Evolutionary conservation across 345 rosid genomes (phyloP), one percentile per base, ranked within the genome.

Genomic region (Rhodamnia argentea): DNA sequence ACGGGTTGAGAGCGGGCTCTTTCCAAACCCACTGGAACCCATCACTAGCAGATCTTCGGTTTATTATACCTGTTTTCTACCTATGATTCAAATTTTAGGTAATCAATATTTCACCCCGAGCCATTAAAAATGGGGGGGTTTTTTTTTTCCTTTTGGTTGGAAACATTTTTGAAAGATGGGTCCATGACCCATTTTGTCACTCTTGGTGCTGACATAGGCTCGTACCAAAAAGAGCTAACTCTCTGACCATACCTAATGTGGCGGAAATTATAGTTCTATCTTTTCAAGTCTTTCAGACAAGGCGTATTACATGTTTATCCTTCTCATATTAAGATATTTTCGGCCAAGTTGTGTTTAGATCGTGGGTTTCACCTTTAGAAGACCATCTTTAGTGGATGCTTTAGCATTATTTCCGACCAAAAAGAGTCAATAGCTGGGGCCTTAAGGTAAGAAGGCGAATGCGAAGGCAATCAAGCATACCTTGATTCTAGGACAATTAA

Each of bases 211-310:
- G 1, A 29, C 11, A 15, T 15, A 15, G 23, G 12, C 7, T 16
- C 5, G 22, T 2, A 27, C 2, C 0, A 1, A 27, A 62, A 27
- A 27, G 1, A 16, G 2, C 32, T 29, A 29, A 3, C 29, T 16
- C 12, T 16, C 42, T 4, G 1, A 64, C 0, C 0, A 29, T 29
- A 15, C 18, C 22, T 7, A 8, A 2, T 0, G 0, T 1, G 16
- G 5, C 0, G 0, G 1, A 64, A 1, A 18, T 32, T 7, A 29
- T 15, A 29, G 29, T 60, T 8, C 7, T 62, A 62, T 62, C 0
- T 62, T 27, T 29, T 18, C 29, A 16, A 62, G 20, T 15, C 15
- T 13, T 62, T 8, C 22, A 15, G 29, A 13, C 2, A 15, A 18
- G 11, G 22, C 7, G 2, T 29, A 7, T 15, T 4, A 1, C 3